A percentile compares a stretch with the other conserved stretches of the same genome.
These are phyloP conservation scores for Houttuynia cordata DNA, from an alignment of 164 flowering plant genomes.

Conservation along the genomic window DNA sequence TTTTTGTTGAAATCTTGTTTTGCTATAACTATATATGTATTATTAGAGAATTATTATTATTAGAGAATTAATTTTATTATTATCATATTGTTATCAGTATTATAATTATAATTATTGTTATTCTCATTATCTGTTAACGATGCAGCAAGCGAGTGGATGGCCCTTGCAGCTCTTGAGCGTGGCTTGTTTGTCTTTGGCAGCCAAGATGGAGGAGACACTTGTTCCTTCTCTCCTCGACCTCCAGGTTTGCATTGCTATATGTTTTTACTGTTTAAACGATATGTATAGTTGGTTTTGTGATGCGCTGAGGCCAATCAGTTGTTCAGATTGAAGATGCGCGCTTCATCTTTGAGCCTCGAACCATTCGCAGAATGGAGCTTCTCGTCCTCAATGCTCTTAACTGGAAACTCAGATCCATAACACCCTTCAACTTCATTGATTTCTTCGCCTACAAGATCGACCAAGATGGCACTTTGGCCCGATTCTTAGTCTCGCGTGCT, in stretches of 20 bases:
- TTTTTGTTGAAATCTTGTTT: too few species aligned
- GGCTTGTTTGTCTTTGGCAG: slow-evolving; percentile 46
- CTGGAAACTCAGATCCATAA: slow-evolving; percentile 74
- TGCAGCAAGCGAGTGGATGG: slow-evolving; percentile 57
- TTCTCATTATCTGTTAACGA: slow-evolving; percentile 7
- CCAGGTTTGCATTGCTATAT: slow-evolving; percentile 25
- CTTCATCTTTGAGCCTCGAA: slow-evolving; percentile 33
- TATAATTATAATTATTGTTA: neutral
- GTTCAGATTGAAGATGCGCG: slow-evolving; percentile 30
- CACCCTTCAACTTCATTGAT: slow-evolving; percentile 49
- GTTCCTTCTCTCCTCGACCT: slow-evolving; percentile 27
- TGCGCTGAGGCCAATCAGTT: neutral
- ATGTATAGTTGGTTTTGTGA: neutral
- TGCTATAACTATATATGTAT: too few species aligned
- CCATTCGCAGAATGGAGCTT: slow-evolving; percentile 45
- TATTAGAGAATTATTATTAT: too few species aligned
- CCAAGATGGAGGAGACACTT: slow-evolving; percentile 40
- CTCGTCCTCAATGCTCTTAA: slow-evolving; percentile 47
- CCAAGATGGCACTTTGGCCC: slow-evolving; percentile 23
- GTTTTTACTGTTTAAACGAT: neutral
- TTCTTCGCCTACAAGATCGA: slow-evolving; percentile 42
- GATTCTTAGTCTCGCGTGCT: slow-evolving; percentile 38
- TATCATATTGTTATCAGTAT: too few species aligned
- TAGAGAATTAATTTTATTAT: too few species aligned
- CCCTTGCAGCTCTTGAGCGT: slow-evolving; percentile 31